Evolutionary conservation across 306 rosid genomes (phyloP).

Genomic region (Fragaria ananassa): DNA sequence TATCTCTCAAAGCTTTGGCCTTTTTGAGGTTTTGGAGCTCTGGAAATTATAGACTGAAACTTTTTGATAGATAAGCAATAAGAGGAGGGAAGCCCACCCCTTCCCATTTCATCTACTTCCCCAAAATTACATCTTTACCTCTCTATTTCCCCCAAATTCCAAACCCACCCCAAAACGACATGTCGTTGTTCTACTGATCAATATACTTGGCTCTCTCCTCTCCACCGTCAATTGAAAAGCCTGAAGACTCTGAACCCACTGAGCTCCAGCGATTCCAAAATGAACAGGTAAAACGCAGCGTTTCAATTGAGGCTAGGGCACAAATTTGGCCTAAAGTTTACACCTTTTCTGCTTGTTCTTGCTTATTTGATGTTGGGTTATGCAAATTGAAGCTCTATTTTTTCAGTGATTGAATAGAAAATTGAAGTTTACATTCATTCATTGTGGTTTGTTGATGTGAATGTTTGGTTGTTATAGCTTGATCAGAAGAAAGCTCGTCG

Average conservation of each 20-base stretch:
- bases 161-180: background rate
- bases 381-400: conserved; percentile 4
- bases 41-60: background rate
- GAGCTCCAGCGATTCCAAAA: conserved; percentile 7
- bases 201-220: background rate
- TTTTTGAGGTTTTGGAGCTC: background rate
- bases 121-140: background rate
- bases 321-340: background rate
- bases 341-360: background rate
- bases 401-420: background rate
- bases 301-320: background rate
- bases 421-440: background rate
- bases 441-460: background rate
- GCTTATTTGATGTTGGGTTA: background rate
- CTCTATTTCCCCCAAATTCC: background rate
- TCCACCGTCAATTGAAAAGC: background rate
- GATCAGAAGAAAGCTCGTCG: conserved; percentile 37
- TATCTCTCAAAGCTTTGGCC: background rate
- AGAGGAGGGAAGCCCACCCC: conserved; percentile 6
- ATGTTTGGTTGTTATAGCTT: conserved; percentile 40
- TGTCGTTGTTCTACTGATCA: background rate
- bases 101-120: conserved; percentile 12
- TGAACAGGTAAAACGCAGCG: conserved; percentile 22
- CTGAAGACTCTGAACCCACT: background rate
- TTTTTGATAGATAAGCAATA: conserved; percentile 22